phyloP scores from a whole-genome alignment of 2,329 filamentous ascomycete genomes.

The Diaporthe amygdali region DNA sequence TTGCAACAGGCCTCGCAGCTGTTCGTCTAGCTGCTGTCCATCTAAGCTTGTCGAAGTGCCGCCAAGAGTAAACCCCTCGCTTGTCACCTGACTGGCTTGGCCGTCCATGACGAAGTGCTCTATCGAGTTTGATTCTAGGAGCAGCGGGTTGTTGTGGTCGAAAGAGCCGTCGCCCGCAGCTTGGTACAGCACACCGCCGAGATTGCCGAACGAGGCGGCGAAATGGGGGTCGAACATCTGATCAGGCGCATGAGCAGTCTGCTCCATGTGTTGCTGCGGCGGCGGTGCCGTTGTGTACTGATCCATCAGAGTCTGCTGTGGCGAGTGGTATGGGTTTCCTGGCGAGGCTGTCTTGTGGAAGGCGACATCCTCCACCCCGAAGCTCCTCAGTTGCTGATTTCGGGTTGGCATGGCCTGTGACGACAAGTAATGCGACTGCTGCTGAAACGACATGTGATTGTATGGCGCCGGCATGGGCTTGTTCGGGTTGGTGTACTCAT shows the following conservation, averaged over 20 bases:
- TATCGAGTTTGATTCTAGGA: constrained; percentile 16
- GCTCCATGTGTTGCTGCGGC: constrained; percentile 29
- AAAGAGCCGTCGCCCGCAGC: background rate
- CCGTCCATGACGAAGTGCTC: constrained; percentile 1
- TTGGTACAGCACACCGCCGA: background rate
- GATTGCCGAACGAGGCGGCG: background rate
- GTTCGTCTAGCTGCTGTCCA: background rate
- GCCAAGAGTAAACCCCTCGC: background rate
- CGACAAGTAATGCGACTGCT: constrained; percentile 20
- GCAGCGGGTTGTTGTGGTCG: constrained; percentile 20
- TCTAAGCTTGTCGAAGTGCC: background rate
- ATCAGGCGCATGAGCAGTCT: constrained; percentile 17
- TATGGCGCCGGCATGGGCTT: constrained; percentile 46
- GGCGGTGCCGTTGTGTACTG: constrained; percentile 25
- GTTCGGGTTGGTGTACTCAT: constrained; percentile 40
- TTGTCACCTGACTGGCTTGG: background rate
- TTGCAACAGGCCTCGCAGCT: constrained; percentile 4
- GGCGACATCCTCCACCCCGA: constrained; percentile 35
- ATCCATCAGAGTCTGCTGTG: constrained; percentile 25
- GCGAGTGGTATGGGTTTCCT: constrained; percentile 29
- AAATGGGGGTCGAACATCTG: constrained; percentile 11
- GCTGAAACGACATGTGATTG: constrained; percentile 29
- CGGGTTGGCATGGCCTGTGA: constrained; percentile 35
- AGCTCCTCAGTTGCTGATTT: constrained; percentile 28
- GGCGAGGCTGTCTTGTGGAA: constrained; percentile 42